A percentile compares a stretch with the other conserved stretches of the same genome.
These are phyloP conservation scores for Solanum tacnaense DNA, from an alignment of 257 asterid genomes.

Conservation along the genomic window DNA sequence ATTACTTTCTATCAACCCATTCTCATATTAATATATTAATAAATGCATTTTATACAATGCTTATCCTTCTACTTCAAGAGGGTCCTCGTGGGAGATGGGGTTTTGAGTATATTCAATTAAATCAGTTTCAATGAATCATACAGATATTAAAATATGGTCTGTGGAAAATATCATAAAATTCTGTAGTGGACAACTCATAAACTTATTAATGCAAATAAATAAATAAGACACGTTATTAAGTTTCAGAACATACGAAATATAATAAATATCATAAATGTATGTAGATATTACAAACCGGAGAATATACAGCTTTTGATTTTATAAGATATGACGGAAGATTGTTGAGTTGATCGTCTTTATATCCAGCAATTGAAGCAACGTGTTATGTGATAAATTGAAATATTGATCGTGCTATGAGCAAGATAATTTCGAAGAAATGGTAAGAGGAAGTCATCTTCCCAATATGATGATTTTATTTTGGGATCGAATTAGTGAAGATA, in stretches of 20 bases:
- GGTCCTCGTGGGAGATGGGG: neutral
- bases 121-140: neutral
- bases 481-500: neutral
- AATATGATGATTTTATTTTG: neutral
- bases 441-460: neutral
- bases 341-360: neutral
- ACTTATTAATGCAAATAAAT: neutral
- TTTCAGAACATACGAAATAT: neutral
- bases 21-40: neutral
- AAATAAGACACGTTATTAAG: too few relatives aligned
- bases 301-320: neutral
- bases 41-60: neutral
- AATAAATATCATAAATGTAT: neutral
- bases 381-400: neutral
- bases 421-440: neutral
- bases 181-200: neutral
- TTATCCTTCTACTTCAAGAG: neutral
- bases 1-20: neutral
- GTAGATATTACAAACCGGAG: neutral
- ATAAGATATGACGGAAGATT: neutral
- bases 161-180: neutral
- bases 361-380: neutral
- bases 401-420: neutral
- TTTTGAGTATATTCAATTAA: neutral
- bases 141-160: neutral